Percentiles rank a stretch among this genome's conserved stretches.
phyloP scores from a whole-genome alignment of 306 rosid genomes.

The Prunus davidiana region DNA sequence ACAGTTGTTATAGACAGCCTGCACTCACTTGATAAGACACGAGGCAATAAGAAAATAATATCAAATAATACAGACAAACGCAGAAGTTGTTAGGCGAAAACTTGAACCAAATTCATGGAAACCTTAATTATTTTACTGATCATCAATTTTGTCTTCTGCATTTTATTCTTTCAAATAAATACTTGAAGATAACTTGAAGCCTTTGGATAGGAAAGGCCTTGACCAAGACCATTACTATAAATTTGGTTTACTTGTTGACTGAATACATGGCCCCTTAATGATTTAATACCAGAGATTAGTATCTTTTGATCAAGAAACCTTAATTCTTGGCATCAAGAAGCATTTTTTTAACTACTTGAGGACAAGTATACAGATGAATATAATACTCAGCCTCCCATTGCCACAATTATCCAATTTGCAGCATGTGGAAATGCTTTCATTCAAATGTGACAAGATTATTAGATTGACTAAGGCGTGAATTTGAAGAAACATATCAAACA shows the following conservation, averaged over 20 bases:
- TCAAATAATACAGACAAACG: not conserved
- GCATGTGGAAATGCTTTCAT: not conserved
- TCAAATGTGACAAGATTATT: not conserved
- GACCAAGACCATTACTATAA: not conserved
- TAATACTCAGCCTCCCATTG: not conserved
- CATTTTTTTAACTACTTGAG: not conserved
- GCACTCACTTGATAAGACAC: not conserved
- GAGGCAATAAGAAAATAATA: not conserved
- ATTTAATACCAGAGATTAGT: slow-evolving; percentile 3
- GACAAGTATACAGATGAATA: not conserved
- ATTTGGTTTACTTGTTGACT: slow-evolving; percentile 13
- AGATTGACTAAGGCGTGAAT: not conserved
- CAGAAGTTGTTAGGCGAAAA: not conserved
- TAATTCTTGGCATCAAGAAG: not conserved
- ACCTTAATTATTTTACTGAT: not conserved
- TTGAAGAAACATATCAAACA: not conserved
- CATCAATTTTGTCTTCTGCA: not conserved
- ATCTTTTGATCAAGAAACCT: not conserved
- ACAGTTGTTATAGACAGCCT: not conserved
- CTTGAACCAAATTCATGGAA: not conserved
- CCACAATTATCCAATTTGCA: not conserved
- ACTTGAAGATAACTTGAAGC: not conserved
- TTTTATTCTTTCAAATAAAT: slow-evolving; percentile 1
- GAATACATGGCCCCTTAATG: not conserved
- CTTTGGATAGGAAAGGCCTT: not conserved